Conservation (phyloP, 2,329 filamentous ascomycete genomes). For the Ophiostoma himal-ulmi region DNA sequence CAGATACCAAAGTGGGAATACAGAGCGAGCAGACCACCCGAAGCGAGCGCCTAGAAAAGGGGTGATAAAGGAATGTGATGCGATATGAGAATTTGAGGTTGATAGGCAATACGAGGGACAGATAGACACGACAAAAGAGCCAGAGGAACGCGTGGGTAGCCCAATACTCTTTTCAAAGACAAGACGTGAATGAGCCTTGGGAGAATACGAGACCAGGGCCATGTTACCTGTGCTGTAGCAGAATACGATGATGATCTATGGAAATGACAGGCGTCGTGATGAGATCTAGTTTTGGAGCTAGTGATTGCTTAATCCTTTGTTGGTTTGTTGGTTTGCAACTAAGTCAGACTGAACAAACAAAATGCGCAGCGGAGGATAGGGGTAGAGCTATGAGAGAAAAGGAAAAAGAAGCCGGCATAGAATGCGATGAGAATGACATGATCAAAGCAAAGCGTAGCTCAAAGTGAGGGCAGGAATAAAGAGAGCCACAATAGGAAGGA, state of each 20-base stretch:
- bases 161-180: neutral
- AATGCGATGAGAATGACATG: neutral
- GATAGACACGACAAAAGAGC: neutral
- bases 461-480: neutral
- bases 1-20: neutral
- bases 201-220: neutral
- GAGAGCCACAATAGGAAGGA: neutral
- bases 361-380: neutral
- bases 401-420: neutral
- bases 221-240: neutral
- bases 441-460: neutral
- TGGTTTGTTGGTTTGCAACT: too few species aligned
- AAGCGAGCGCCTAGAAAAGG: neutral
- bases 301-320: neutral
- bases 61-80: constrained; percentile 6
- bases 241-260: neutral
- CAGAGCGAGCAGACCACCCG: neutral
- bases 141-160: neutral
- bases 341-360: neutral
- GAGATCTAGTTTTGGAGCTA: neutral
- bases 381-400: neutral
- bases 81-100: neutral
- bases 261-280: neutral
- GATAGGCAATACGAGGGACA: neutral
- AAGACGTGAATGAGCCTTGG: neutral